A percentile compares a stretch with the other conserved stretches of the same genome.
phyloP scores from a whole-genome alignment of 495 filamentous ascomycete genomes.

The Daldinia grandis region DNA sequence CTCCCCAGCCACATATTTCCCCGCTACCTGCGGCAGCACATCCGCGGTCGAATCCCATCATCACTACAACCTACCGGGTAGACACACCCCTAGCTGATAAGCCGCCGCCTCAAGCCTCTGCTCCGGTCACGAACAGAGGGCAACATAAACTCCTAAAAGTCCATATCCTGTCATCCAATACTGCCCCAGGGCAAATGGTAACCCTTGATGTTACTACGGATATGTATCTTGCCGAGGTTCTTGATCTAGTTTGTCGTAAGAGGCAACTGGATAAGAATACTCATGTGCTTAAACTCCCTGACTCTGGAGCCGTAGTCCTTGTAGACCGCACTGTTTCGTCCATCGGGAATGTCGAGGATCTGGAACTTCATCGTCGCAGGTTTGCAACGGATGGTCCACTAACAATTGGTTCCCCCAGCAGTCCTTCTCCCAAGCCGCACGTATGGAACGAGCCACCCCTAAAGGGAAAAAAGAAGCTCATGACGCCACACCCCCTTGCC shows the following conservation, averaged over 20 bases:
- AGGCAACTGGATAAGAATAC: conserved; percentile 89
- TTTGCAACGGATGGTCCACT: conserved; percentile 83
- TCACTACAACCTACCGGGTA: conserved; percentile 64
- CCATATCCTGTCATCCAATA: conserved; percentile 80
- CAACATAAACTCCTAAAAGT: conserved; percentile 82
- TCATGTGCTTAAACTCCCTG: conserved; percentile 86
- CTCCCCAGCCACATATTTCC: conserved; percentile 54
- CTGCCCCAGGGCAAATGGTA: conserved; percentile 66
- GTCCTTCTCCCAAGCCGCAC: conserved; percentile 79
- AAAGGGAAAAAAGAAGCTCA: conserved; percentile 73
- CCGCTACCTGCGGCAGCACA: conserved; percentile 38
- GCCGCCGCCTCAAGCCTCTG: conserved; percentile 71
- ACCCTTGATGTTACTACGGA: conserved; percentile 89
- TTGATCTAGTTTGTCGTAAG: conserved; percentile 89
- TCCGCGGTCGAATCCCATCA: conserved; percentile 66
- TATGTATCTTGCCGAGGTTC: conserved; percentile 91
- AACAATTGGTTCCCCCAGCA: conserved; percentile 80
- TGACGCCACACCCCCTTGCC: conserved; percentile 77
- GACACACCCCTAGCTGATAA: conserved; percentile 70
- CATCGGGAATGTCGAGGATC: conserved; percentile 80
- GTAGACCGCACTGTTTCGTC: conserved; percentile 90
- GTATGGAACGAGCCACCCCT: conserved; percentile 62
- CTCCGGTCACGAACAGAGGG: conserved; percentile 60
- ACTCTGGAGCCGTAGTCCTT: conserved; percentile 80
- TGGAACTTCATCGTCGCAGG: conserved; percentile 87